These are phyloP conservation scores for Phytophthora sojae DNA, from an alignment of 352 stramenopile species.

Conservation along the genomic window DNA sequence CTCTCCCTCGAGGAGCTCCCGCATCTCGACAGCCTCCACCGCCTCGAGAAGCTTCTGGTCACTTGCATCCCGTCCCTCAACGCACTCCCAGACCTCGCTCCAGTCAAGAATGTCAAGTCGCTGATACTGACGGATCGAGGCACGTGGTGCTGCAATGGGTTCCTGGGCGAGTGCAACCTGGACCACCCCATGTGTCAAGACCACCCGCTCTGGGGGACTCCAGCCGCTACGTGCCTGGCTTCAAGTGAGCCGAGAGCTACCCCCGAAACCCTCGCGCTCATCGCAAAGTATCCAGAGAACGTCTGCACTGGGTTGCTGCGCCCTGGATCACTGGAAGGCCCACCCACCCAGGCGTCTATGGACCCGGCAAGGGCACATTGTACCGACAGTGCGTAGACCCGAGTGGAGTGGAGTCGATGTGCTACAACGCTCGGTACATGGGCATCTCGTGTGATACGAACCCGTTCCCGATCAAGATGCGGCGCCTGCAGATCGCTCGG, in stretches of 20 bases:
- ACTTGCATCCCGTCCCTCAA: not conserved
- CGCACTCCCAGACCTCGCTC: constrained; percentile 18
- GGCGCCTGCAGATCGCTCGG: constrained; percentile 22
- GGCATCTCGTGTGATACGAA: constrained; percentile 26
- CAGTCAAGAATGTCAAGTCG: constrained; percentile 10
- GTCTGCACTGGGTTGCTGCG: constrained; percentile 4
- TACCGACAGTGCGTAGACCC: constrained; percentile 33
- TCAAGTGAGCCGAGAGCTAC: constrained; percentile 5
- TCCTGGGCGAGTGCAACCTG: constrained; percentile 31
- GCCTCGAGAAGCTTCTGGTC: constrained; percentile 28
- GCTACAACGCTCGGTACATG: constrained; percentile 38
- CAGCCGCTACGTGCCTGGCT: constrained; percentile 19
- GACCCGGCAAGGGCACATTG: constrained; percentile 39
- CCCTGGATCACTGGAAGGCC: constrained; percentile 7
- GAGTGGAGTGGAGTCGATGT: constrained; percentile 20
- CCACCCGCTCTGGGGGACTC: constrained; percentile 23
- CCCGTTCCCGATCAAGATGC: constrained; percentile 23
- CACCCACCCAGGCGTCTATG: constrained; percentile 8
- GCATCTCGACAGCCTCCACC: constrained; percentile 9
- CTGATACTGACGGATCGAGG: constrained; percentile 10
- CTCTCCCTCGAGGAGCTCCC: constrained; percentile 13
- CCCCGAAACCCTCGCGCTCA: constrained; percentile 12
- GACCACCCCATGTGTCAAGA: constrained; percentile 13
- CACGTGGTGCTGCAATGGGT: constrained; percentile 40
- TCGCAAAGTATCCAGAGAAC: constrained; percentile 1